Evolutionary conservation across 73 alveolate genomes (phyloP).

Genomic region (Strombidium stylifer): DNA sequence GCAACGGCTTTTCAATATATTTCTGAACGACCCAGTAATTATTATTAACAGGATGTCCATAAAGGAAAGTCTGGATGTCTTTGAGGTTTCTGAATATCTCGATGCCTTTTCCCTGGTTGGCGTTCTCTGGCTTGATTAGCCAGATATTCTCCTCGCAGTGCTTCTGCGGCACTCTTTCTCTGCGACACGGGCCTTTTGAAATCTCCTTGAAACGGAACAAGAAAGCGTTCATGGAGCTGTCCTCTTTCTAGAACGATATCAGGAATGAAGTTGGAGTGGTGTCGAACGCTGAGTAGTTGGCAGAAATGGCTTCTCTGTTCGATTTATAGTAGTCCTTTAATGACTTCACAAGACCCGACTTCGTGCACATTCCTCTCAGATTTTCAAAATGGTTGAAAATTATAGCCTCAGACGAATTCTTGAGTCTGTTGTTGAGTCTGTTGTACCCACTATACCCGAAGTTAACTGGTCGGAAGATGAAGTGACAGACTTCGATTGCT

Average conservation of each 20-base stretch:
- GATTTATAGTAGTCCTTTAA: slow-evolving; percentile 45
- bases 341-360: slow-evolving; percentile 62
- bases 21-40: slow-evolving; percentile 61
- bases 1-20: slow-evolving; percentile 69
- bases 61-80: slow-evolving; percentile 70
- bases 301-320: slow-evolving; percentile 30
- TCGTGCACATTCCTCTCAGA: slow-evolving; percentile 54
- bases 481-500: slow-evolving; percentile 33
- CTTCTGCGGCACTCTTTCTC: slow-evolving; percentile 69
- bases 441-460: slow-evolving; percentile 36
- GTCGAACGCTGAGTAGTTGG: slow-evolving; percentile 52
- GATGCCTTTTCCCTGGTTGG: slow-evolving; percentile 91
- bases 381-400: slow-evolving; percentile 68
- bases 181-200: slow-evolving; percentile 42
- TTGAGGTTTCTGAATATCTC: slow-evolving; percentile 79
- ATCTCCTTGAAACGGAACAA: slow-evolving; percentile 48
- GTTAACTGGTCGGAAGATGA: slow-evolving; percentile 54
- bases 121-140: slow-evolving; percentile 89
- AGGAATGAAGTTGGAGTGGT: slow-evolving; percentile 71
- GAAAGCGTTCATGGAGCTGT: slow-evolving; percentile 31
- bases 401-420: slow-evolving; percentile 27
- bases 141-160: slow-evolving; percentile 81
- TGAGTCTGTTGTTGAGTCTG: slow-evolving; percentile 39
- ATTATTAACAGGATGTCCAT: slow-evolving; percentile 9
- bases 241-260: slow-evolving; percentile 40